Evolutionary conservation across 257 asterid genomes (phyloP), one percentile per base, ranked within the genome.

Genomic region (Gardenia jasminoides): DNA sequence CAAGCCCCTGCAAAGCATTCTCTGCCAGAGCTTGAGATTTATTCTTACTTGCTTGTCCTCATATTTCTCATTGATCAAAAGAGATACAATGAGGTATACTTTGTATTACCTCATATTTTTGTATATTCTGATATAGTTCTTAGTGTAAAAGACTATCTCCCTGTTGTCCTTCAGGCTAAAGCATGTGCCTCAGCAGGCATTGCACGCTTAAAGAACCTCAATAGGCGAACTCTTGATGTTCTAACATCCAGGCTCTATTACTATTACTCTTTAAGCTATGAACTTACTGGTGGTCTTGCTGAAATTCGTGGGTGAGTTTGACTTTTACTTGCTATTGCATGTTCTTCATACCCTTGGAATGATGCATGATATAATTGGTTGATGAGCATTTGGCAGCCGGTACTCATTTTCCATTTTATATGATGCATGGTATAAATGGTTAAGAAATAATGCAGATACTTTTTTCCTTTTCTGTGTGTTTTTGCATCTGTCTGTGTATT

Each of bases 171-270:
- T 72, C 91, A 94, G 97, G 98, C 96, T 76, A 94, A 94, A 89
- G 91, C 94, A 50, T 92, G 97, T 83, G 92, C 97, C 59, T 84
- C 93, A n/a, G 94, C 96, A 77, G 87, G 97, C 86, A 88, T 94
- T 84, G 94, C 93, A 47, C 97, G 93, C 54, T 48, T 92, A 44
- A 94, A 89, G 92, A 90, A 79, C 82, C 87, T 91, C 77, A 94
- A 92, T 76, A 90, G 88, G 89, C 87, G 93, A 81, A 91, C 97
- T 71, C 86, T 91, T 81, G 98, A 94, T 82, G 93, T 92, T 82
- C 84, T 94, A 80, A 91, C 98, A 64, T 89, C 97, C 78, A 91
- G 96, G 84, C 94, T 94, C 79, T 94, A 92, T 87, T 89, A 84
- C 76, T 94, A 90, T 89, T 91, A 94, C 83, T 94, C 97, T 70